Evolutionary conservation across 2,329 filamentous ascomycete genomes (phyloP).

Genomic region (Tolypocladium tundrense): DNA sequence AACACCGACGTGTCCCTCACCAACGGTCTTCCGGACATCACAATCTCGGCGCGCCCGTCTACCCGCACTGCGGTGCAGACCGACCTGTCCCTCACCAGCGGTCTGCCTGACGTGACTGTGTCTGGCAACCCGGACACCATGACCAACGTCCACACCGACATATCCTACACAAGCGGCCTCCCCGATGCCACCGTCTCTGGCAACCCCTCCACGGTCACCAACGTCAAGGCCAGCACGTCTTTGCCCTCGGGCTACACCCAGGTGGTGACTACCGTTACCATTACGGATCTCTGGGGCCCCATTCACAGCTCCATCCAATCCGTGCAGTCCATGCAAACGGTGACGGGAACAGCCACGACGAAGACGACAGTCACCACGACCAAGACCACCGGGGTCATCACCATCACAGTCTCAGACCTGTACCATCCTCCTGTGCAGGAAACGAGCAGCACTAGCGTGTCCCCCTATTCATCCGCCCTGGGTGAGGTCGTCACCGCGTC

Average conservation of each 20-base stretch:
- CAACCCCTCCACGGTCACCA: constrained; percentile 20
- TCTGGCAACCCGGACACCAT: constrained; percentile 17
- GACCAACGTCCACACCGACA: constrained; percentile 17
- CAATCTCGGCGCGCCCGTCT: constrained; percentile 15
- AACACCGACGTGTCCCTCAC: constrained; percentile 6
- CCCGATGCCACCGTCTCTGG: constrained; percentile 22
- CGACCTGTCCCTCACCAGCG: constrained; percentile 11
- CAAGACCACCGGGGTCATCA: constrained; percentile 16
- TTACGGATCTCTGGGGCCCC: constrained; percentile 19
- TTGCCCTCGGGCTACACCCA: constrained; percentile 5
- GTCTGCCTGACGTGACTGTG: constrained; percentile 15
- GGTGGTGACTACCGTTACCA: constrained; percentile 13
- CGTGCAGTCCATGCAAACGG: not conserved
- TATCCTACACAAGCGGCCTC: constrained; percentile 16
- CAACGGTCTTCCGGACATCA: constrained; percentile 13
- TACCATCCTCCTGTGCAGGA: not conserved
- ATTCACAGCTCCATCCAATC: not conserved
- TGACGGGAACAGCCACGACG: not conserved
- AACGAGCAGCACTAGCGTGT: not conserved
- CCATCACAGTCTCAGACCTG: constrained; percentile 14
- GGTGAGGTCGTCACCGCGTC: constrained; percentile 11
- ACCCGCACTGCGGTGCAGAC: constrained; percentile 12
- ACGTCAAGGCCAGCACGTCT: constrained; percentile 13
- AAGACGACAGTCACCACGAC: constrained; percentile 15
- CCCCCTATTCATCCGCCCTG: constrained; percentile 10